Base-by-base conservation (phyloP, 352 stramenopile genomes). In the Thraustochytrium sp. region DNA sequence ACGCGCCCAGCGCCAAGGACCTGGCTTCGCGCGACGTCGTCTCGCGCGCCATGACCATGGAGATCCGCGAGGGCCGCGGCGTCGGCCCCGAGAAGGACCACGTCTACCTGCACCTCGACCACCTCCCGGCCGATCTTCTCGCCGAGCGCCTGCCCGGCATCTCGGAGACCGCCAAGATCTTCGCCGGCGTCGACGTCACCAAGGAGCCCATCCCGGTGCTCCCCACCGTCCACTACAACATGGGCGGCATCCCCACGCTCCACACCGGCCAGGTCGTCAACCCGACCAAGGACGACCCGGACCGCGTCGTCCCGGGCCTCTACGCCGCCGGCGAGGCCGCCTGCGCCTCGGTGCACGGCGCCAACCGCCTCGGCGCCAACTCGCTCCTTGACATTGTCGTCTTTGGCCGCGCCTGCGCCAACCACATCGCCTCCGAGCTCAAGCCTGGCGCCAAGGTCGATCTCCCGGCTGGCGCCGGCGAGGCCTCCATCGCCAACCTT, bases 141-240 rank as follows among this genome's bases (percentile, higher is more conserved):
- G 91, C 93, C n/a, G 94, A 98, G 86, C 90, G 95, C 73, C 89
- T 98, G 29, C 94, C 94, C 1, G 95, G 95, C 87, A 98, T 98
- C 85, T 96, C 89, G 31, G 95, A 98, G 86, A 98, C 95, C 13
- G 95, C 95, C 37, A 90, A 91, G 31, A 99, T 99, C 87, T 99
- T 99, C 89, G 94, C 95, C 34, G 96, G 95, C 61, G 96, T 98
- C 26, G 96, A 98, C 87, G 96, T 99, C 48, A 98, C 94, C 73
- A 98, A 98, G 89, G 95, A 99, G 87, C 96, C 96, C 21, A 98
- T 98, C 76, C 96, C 96, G 3, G 95, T 98, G 34, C 86, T 99
- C 37, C 96, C 96, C 26, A 98, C 95, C 29, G 95, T 99, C 46
- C 95, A 98, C 89, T 99, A 99, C 90, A 98, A 98, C 87, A 99